phyloP scores from a whole-genome alignment of 1,284 basidiomycete species.

The Psilocybe mexicana region DNA sequence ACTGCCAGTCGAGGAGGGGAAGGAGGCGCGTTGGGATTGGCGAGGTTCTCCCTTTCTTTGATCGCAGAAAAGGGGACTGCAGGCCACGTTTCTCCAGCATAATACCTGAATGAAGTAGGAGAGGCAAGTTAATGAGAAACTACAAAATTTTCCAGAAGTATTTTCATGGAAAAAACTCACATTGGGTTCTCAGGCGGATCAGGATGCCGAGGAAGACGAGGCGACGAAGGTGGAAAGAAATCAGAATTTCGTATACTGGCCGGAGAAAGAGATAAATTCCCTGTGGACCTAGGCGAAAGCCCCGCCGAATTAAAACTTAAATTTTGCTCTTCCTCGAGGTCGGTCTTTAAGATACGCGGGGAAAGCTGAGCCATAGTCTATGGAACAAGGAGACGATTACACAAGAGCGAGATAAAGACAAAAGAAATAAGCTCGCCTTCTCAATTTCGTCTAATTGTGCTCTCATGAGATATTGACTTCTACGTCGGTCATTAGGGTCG shows the following conservation, averaged over 20 bases:
- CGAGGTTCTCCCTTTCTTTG: conserved; percentile 26
- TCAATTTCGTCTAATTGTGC: conserved; percentile 76
- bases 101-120: not conserved
- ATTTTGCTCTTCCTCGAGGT: conserved; percentile 44
- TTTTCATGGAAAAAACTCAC: conserved; percentile 21
- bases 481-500: conserved; percentile 69
- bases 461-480: conserved; percentile 69
- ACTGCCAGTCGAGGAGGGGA: conserved; percentile 63
- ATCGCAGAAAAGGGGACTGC: conserved; percentile 46
- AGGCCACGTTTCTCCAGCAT: conserved; percentile 41
- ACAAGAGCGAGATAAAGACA: not conserved
- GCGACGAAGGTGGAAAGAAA: conserved; percentile 37
- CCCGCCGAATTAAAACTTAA: conserved; percentile 30
- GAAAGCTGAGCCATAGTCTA: conserved; percentile 72
- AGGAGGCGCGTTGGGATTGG: conserved; percentile 31
- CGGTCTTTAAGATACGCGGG: conserved; percentile 54
- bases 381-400: not conserved
- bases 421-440: conserved; percentile 42
- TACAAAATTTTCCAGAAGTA: not conserved
- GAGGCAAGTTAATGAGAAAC: not conserved
- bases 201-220: conserved; percentile 33
- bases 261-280: conserved; percentile 30
- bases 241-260: conserved; percentile 31
- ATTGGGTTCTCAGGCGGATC: conserved; percentile 21
- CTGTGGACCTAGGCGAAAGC: conserved; percentile 35